Evolutionary conservation across 2,329 filamentous ascomycete genomes (phyloP).

Genomic region (Lasiodiplodia citricola): DNA sequence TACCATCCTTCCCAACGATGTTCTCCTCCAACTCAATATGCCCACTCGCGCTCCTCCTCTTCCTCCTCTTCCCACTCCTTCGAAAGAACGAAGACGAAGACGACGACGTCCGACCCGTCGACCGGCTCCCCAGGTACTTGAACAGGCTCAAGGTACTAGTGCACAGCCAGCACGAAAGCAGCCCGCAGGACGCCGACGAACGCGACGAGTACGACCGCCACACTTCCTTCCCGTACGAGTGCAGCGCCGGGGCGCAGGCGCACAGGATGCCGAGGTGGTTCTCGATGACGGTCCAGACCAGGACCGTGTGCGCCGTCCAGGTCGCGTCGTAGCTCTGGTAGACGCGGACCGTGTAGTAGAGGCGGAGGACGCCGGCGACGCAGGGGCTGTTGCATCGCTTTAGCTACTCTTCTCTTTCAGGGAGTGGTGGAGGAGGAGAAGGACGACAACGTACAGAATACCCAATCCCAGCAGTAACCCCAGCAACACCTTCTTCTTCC

Average conservation of each 20-base stretch:
- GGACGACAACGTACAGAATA: constrained; percentile 42
- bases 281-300: constrained; percentile 50
- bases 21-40: neutral
- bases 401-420: neutral
- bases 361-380: constrained; percentile 43
- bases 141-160: neutral
- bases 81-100: neutral
- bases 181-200: neutral
- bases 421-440: neutral
- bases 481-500: constrained; percentile 50
- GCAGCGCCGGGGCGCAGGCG: constrained; percentile 50
- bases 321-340: constrained; percentile 47
- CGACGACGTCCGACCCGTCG: neutral
- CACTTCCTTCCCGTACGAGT: constrained; percentile 41
- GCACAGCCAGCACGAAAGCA: neutral
- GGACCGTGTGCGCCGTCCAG: constrained; percentile 46
- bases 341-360: constrained; percentile 42
- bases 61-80: neutral
- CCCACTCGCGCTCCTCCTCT: neutral
- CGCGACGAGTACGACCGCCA: neutral
- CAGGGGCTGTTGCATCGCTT: constrained; percentile 35
- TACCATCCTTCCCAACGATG: neutral
- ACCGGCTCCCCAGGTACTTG: neutral
- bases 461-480: constrained; percentile 53
- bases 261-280: constrained; percentile 50